Evolutionary conservation across 2,329 filamentous ascomycete genomes (phyloP).

Genomic region (Rhinocladiella similis): DNA sequence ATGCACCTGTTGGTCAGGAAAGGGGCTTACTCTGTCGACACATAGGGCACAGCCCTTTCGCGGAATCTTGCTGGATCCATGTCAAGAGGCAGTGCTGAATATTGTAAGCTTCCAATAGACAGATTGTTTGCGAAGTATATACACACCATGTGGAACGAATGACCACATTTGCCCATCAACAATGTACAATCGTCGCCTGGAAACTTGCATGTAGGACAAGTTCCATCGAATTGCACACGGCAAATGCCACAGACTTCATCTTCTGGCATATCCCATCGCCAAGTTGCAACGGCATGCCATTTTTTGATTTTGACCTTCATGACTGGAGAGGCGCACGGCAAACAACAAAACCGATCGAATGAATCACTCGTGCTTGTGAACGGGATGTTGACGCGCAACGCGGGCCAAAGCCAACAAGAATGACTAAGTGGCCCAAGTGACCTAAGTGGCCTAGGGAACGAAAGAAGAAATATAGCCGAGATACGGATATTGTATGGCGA

Average conservation of each 20-base stretch:
- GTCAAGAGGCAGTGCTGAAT: slow-evolving; percentile 86
- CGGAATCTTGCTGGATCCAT: slow-evolving; percentile 94
- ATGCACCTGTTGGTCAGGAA: neutral
- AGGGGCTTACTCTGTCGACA: slow-evolving; percentile 71
- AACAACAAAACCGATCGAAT: neutral
- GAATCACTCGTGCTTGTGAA: neutral
- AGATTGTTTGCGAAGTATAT: slow-evolving; percentile 7
- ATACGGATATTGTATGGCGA: too few species aligned
- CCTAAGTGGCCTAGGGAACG: neutral
- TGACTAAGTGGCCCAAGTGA: too few species aligned
- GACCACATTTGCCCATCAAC: slow-evolving; percentile 90
- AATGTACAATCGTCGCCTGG: slow-evolving; percentile 94
- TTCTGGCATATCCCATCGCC: slow-evolving; percentile 96
- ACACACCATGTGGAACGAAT: slow-evolving; percentile 93
- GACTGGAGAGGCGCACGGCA: neutral
- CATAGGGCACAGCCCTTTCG: slow-evolving; percentile 95
- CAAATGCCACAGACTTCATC: slow-evolving; percentile 99
- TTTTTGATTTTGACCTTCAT: slow-evolving; percentile 97
- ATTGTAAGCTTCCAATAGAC: slow-evolving; percentile 7
- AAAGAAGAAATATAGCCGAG: neutral
- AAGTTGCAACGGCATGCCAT: slow-evolving; percentile 93
- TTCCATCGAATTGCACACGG: slow-evolving; percentile 95
- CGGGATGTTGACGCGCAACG: too few species aligned
- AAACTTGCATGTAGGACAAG: slow-evolving; percentile 96
- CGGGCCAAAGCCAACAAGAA: too few species aligned